Conservation (phyloP, 768 basidiomycete species). For the Obba rivulosa region DNA sequence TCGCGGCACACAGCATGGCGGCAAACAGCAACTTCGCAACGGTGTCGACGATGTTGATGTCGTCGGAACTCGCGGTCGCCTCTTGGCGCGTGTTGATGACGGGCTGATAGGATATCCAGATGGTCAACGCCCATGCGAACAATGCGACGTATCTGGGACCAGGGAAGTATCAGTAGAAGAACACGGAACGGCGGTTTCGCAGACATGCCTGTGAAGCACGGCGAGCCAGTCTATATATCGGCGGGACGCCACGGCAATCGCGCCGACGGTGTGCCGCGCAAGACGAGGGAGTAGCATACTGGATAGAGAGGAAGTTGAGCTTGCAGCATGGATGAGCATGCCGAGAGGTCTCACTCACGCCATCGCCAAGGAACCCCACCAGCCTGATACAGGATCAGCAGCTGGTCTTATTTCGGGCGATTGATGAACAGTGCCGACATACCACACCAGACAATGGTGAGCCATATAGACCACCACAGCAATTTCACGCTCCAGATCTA, state of each 20-base stretch:
- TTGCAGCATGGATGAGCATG: not conserved
- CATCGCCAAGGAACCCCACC: conserved; percentile 71
- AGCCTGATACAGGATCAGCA: conserved; percentile 35
- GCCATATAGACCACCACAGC: conserved; percentile 83
- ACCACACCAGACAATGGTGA: conserved; percentile 76
- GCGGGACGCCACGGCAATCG: conserved; percentile 64
- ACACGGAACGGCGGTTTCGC: too few species aligned
- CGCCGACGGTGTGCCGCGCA: conserved; percentile 60
- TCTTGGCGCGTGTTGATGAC: conserved; percentile 41
- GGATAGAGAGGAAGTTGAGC: not conserved
- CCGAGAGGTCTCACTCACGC: conserved; percentile 40
- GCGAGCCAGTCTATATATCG: conserved; percentile 78
- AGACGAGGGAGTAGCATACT: conserved; percentile 42
- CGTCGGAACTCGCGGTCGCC: conserved; percentile 18
- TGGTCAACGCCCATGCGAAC: conserved; percentile 55
- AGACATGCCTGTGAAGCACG: conserved; percentile 50
- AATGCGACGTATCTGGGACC: conserved; percentile 58
- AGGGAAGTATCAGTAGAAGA: too few species aligned
- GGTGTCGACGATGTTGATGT: conserved; percentile 42
- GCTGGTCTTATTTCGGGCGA: not conserved
- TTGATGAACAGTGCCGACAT: conserved; percentile 11
- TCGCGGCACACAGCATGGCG: conserved; percentile 57
- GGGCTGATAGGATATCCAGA: conserved; percentile 73
- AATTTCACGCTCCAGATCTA: conserved; percentile 57
- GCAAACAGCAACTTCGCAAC: conserved; percentile 70